phyloP scores from a whole-genome alignment of 2,329 filamentous ascomycete species.

The Aschersonia sp. region DNA sequence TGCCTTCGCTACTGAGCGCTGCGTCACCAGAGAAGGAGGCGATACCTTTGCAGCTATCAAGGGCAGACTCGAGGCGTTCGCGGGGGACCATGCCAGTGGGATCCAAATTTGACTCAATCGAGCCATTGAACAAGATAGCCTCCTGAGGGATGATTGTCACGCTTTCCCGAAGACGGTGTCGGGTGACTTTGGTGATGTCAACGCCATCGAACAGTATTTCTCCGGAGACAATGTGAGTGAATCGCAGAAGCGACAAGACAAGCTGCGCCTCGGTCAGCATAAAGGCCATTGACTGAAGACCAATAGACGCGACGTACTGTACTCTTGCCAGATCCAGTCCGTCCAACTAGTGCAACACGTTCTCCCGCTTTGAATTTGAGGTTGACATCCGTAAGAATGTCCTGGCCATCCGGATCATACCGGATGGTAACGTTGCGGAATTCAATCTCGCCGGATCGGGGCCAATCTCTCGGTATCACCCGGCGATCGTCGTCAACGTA shows the following conservation, averaged over 20 bases:
- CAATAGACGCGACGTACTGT: slow-evolving; percentile 38
- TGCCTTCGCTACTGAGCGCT: slow-evolving; percentile 16
- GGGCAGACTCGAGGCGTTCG: slow-evolving; percentile 38
- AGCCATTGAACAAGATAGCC: slow-evolving; percentile 40
- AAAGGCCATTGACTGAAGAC: neutral
- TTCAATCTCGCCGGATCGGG: slow-evolving; percentile 30
- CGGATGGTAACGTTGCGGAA: slow-evolving; percentile 36
- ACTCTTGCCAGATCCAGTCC: slow-evolving; percentile 72
- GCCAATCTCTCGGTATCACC: slow-evolving; percentile 28
- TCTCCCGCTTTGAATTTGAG: slow-evolving; percentile 48
- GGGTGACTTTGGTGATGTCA: slow-evolving; percentile 36
- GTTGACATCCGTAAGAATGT: slow-evolving; percentile 35
- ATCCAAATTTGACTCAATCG: slow-evolving; percentile 45
- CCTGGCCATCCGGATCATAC: slow-evolving; percentile 28
- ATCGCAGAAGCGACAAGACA: slow-evolving; percentile 38
- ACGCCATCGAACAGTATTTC: slow-evolving; percentile 40
- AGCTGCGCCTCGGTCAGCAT: slow-evolving; percentile 14
- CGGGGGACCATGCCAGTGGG: slow-evolving; percentile 43
- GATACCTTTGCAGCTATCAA: slow-evolving; percentile 48
- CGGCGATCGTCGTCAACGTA: slow-evolving; percentile 24
- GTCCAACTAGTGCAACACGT: slow-evolving; percentile 65
- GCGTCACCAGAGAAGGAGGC: slow-evolving; percentile 31
- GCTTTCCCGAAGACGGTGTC: slow-evolving; percentile 34
- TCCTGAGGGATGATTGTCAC: slow-evolving; percentile 46
- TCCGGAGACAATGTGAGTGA: slow-evolving; percentile 35